Percentiles rank a stretch among this genome's conserved stretches.
phyloP scores from a whole-genome alignment of 805 yeast genomes.

The Ogataea chonburiensis region DNA sequence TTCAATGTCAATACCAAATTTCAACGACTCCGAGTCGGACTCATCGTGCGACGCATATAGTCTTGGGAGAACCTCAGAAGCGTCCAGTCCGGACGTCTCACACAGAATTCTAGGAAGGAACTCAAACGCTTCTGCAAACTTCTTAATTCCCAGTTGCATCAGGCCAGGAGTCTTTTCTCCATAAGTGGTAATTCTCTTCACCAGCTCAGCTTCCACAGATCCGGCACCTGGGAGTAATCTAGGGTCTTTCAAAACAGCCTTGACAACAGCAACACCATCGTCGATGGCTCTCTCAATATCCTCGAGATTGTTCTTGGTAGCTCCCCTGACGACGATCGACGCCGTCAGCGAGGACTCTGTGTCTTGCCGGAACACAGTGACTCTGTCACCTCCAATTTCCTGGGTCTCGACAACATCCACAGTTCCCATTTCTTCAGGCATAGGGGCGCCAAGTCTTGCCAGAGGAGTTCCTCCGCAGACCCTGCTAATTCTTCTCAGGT shows the following conservation, averaged over 20 bases:
- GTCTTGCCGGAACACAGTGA: constrained; percentile 86
- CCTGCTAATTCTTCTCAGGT: constrained; percentile 87
- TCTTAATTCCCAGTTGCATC: constrained; percentile 89
- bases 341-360: constrained; percentile 72
- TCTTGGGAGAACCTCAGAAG: constrained; percentile 85
- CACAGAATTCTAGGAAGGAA: constrained; percentile 89
- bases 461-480: constrained; percentile 98
- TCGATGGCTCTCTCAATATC: constrained; percentile 97
- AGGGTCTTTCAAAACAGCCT: constrained; percentile 81
- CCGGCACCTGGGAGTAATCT: constrained; percentile 95
- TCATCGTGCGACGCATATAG: constrained; percentile 84
- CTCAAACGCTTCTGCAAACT: constrained; percentile 92
- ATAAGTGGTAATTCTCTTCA: constrained; percentile 70
- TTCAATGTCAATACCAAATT: constrained; percentile 76
- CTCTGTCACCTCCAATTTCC: constrained; percentile 98
- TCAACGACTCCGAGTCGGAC: constrained; percentile 34
- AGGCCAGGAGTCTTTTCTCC: constrained; percentile 96
- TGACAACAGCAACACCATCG: constrained; percentile 91
- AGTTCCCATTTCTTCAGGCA: constrained; percentile 89
- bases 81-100: constrained; percentile 90
- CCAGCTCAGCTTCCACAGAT: constrained; percentile 86
- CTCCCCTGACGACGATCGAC: constrained; percentile 92
- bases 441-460: constrained; percentile 91
- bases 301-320: constrained; percentile 89
- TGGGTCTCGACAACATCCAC: constrained; percentile 85